These are phyloP conservation scores for Haplographium delicatum DNA, from an alignment of 495 filamentous ascomycete species.

Conservation along the genomic window DNA sequence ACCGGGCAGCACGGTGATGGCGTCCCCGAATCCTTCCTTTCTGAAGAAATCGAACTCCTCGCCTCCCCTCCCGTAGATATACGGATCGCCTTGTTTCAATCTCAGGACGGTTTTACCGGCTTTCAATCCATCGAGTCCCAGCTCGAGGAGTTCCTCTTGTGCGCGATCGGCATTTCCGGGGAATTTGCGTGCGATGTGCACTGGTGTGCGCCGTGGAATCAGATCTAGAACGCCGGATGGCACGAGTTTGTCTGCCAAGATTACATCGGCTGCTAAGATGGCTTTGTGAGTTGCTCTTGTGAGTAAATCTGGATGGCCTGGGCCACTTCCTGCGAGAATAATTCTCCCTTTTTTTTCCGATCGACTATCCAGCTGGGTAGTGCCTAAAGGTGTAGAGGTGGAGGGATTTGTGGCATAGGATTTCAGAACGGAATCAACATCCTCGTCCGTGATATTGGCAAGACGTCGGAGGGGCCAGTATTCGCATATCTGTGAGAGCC, in stretches of 20 bases:
- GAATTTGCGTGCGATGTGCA: conserved; percentile 94
- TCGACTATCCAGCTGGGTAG: conserved; percentile 5
- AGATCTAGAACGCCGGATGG: conserved; percentile 80
- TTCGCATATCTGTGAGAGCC: conserved; percentile 95
- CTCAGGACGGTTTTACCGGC: conserved; percentile 76
- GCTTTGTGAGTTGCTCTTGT: conserved; percentile 86
- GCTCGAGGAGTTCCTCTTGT: conserved; percentile 81
- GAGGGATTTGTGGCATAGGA: conserved; percentile 46
- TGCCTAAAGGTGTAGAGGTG: conserved; percentile 6
- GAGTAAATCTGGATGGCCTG: conserved; percentile 85
- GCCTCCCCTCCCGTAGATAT: conserved; percentile 89
- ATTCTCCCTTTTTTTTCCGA: conserved; percentile 53
- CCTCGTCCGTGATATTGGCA: conserved; percentile 69
- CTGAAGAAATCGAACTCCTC: conserved; percentile 90
- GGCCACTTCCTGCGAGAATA: conserved; percentile 87
- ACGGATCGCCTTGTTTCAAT: conserved; percentile 95
- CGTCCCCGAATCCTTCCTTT: conserved; percentile 51
- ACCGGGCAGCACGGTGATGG: conserved; percentile 73
- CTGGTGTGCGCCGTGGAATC: conserved; percentile 81
- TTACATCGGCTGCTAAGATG: conserved; percentile 74
- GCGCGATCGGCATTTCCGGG: conserved; percentile 93
- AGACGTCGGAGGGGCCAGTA: conserved; percentile 91
- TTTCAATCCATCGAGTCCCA: conserved; percentile 66
- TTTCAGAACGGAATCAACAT: conserved; percentile 66
- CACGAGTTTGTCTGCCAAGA: conserved; percentile 95